Evolutionary conservation across 164 flowering plant species (phyloP), one percentile per base, ranked within the genome.

Genomic region (Taxillus chinensis): DNA sequence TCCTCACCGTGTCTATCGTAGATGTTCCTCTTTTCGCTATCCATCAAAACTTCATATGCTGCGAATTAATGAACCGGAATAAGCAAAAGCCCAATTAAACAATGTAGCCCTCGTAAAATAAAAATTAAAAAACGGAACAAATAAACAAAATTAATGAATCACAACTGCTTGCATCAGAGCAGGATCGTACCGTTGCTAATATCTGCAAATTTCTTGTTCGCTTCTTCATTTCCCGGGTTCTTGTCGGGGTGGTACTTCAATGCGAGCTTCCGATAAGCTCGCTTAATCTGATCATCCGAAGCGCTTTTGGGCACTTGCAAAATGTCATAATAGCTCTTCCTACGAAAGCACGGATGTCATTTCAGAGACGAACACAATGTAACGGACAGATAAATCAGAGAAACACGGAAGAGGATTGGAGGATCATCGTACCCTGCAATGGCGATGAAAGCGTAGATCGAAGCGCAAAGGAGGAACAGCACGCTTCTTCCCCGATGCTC

Each of bases 241-340:
- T 95, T 95, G 71, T 95, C 99, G 3, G 99, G 99, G 74, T 95
- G 99, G 60, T 83, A 95, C 80, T 95, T 95, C 84, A 95, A 75
- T 0, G 97, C 99, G 2, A 95, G 82, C 74, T 95, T 95, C 63
- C 99, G 67, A 58, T 95, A 95, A 8, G 97, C 95, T 69, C 97
- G 75, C 65, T 95, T 95, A 70, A 95, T 95, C 85, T 95, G 99
- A 4, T 91, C 97, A 7, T 95, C 99, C 9, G 96, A 72, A 5
- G 99, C 93, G 42, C 97, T 84, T 68, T 74, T 84, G 16, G 88
- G 79, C 49, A 95, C 79, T 85, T 95, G 99, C 74, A 95, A 63
- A 17, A 89, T 66, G 55, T 95, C 99, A 58, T 95, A 95, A 62
- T 87, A 95, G 74, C 86, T 95, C 80, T 91, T 91, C 79, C 99